Conservation (phyloP, 345 rosid species). For the Litchi chinensis region DNA sequence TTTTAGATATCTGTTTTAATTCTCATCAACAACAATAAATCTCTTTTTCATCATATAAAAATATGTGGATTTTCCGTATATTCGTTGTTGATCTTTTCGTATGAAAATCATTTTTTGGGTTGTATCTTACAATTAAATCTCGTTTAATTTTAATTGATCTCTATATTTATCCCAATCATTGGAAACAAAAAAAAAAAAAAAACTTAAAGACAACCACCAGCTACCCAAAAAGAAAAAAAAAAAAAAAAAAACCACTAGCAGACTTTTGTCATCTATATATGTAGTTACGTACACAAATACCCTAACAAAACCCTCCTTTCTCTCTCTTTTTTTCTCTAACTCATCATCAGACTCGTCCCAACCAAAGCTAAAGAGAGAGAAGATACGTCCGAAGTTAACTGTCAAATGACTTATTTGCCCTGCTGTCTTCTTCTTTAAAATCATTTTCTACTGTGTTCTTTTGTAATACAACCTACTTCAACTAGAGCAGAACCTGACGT, state of each 20-base stretch:
- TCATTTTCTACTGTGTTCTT: neutral
- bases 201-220: too few relatives aligned
- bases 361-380: neutral
- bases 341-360: neutral
- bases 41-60: too few relatives aligned
- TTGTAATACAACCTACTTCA: neutral
- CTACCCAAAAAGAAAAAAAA: too few relatives aligned
- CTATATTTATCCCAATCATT: too few relatives aligned
- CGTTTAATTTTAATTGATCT: too few relatives aligned
- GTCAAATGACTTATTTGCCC: neutral
- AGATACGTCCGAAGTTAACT: neutral
- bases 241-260: neutral
- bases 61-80: too few relatives aligned
- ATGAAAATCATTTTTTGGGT: too few relatives aligned
- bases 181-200: too few relatives aligned
- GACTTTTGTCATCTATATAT: constrained; percentile 18
- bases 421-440: neutral
- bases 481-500: neutral
- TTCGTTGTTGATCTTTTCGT: too few relatives aligned
- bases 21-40: too few relatives aligned
- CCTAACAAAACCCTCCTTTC: neutral
- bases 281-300: neutral
- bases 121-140: too few relatives aligned
- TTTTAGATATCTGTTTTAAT: too few relatives aligned
- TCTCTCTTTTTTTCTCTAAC: neutral